These are phyloP conservation scores for Chytriomyces sp. DNA, from an alignment of 192 early-diverging fungal genomes.

Conservation along the genomic window DNA sequence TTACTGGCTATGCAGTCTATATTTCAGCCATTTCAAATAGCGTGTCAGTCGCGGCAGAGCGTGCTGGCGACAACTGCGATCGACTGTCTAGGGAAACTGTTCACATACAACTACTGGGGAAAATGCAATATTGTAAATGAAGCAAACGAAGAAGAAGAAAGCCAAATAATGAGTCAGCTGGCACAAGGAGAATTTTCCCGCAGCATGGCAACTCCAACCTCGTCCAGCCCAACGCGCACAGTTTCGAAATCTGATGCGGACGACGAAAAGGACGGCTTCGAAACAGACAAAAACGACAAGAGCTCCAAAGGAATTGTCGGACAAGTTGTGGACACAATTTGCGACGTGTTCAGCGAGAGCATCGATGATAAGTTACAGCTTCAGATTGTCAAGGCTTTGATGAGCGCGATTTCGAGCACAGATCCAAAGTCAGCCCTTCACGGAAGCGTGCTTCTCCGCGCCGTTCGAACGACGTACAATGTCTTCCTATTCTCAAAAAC, in stretches of 20 bases:
- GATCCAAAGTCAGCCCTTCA: constrained; percentile 66
- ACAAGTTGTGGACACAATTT: constrained; percentile 75
- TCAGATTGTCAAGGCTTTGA: constrained; percentile 89
- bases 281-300: constrained; percentile 34
- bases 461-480: constrained; percentile 84
- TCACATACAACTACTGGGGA: constrained; percentile 67
- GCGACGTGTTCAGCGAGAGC: constrained; percentile 73
- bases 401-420: constrained; percentile 78
- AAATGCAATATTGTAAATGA: constrained; percentile 32
- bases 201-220: neutral
- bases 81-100: constrained; percentile 79
- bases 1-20: constrained; percentile 49
- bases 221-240: neutral
- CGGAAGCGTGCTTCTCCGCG: constrained; percentile 74
- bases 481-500: constrained; percentile 82
- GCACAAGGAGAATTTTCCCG: neutral
- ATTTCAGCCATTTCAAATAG: constrained; percentile 71
- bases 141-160: constrained; percentile 33
- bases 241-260: constrained; percentile 32
- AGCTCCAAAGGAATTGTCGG: constrained; percentile 57
- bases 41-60: constrained; percentile 71
- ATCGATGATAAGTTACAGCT: constrained; percentile 87
- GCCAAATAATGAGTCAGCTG: constrained; percentile 9
- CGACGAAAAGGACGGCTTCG: constrained; percentile 27
- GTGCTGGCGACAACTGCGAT: constrained; percentile 70